Conservation (phyloP, 805 yeast genomes). For the Wickerhamomyces sydowiorum region DNA sequence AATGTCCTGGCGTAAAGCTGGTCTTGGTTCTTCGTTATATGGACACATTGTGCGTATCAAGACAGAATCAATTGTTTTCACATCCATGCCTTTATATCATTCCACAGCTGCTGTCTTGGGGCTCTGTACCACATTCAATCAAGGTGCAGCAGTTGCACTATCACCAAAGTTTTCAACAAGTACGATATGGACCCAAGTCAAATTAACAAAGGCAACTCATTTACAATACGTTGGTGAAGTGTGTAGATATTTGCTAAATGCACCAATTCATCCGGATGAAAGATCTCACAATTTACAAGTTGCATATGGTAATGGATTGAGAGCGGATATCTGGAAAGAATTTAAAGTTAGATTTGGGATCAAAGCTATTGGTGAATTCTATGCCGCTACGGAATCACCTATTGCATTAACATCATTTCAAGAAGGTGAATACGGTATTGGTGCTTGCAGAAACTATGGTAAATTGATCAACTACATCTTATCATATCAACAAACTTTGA, state of each 20-base stretch:
- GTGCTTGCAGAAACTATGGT: constrained; percentile 85
- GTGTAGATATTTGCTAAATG: constrained; percentile 73
- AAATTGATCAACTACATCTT: constrained; percentile 45
- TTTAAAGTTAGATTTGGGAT: constrained; percentile 76
- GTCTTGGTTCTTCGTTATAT: constrained; percentile 64
- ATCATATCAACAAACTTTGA: constrained; percentile 51
- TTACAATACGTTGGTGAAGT: constrained; percentile 95
- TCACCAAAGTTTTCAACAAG: constrained; percentile 79
- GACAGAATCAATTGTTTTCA: constrained; percentile 56
- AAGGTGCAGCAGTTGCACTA: constrained; percentile 73
- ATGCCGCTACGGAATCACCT: constrained; percentile 92
- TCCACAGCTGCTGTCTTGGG: constrained; percentile 91
- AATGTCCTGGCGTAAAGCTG: constrained; percentile 84
- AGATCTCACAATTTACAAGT: constrained; percentile 50
- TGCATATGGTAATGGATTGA: constrained; percentile 88
- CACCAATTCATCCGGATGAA: constrained; percentile 64
- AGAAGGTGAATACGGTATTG: constrained; percentile 72
- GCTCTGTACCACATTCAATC: constrained; percentile 57
- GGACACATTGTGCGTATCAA: constrained; percentile 61
- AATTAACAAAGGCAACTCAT: constrained; percentile 63
- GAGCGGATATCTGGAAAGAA: constrained; percentile 82
- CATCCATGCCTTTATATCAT: constrained; percentile 95
- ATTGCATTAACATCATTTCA: constrained; percentile 81
- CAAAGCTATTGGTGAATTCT: constrained; percentile 78
- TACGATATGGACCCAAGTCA: constrained; percentile 87